Percentiles rank a stretch among this genome's conserved stretches.
phyloP scores from a whole-genome alignment of 2,329 filamentous ascomycete species.

The Sporothrix dimorphospora region DNA sequence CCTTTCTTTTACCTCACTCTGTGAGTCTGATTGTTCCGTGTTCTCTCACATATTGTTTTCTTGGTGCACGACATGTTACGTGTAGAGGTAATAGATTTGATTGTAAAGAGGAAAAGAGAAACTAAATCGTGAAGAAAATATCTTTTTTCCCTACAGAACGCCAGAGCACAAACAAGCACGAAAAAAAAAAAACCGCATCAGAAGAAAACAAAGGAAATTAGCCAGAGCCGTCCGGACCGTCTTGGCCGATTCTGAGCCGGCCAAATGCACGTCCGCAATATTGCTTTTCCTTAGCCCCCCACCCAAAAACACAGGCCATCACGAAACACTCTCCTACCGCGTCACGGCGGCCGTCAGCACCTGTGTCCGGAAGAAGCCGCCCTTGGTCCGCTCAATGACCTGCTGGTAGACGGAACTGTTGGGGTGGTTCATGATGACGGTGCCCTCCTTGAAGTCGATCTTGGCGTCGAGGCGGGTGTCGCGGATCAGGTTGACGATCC shows the following conservation, averaged over 20 bases:
- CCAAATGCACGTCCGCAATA: not conserved
- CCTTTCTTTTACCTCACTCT: too few relatives aligned
- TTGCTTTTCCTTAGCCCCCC: not conserved
- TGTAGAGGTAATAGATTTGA: not conserved
- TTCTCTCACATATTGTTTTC: too few relatives aligned
- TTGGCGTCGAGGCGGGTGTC: slow-evolving; percentile 97
- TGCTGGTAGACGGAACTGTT: slow-evolving; percentile 98
- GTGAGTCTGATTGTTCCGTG: too few relatives aligned
- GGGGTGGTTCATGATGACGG: slow-evolving; percentile 98
- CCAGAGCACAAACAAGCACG: not conserved
- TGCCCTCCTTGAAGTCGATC: slow-evolving; percentile 98
- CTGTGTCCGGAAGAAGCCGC: slow-evolving; percentile 97
- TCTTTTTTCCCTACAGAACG: slow-evolving; percentile 23
- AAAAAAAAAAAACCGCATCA: slow-evolving; percentile 8
- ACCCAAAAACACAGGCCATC: not conserved
- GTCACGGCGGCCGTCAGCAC: slow-evolving; percentile 75
- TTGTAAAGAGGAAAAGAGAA: slow-evolving; percentile 18
- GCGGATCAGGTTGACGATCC: slow-evolving; percentile 99
- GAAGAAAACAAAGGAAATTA: slow-evolving; percentile 22
- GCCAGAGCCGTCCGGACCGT: not conserved
- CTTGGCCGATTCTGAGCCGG: not conserved
- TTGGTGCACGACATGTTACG: too few relatives aligned
- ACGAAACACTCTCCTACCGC: slow-evolving; percentile 21
- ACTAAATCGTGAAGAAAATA: slow-evolving; percentile 21
- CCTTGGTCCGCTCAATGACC: slow-evolving; percentile 98